Percentiles rank a stretch among this genome's conserved stretches.
Evolutionary conservation across 495 filamentous ascomycete species (phyloP).

Genomic region (Aspergillus panamensis): DNA sequence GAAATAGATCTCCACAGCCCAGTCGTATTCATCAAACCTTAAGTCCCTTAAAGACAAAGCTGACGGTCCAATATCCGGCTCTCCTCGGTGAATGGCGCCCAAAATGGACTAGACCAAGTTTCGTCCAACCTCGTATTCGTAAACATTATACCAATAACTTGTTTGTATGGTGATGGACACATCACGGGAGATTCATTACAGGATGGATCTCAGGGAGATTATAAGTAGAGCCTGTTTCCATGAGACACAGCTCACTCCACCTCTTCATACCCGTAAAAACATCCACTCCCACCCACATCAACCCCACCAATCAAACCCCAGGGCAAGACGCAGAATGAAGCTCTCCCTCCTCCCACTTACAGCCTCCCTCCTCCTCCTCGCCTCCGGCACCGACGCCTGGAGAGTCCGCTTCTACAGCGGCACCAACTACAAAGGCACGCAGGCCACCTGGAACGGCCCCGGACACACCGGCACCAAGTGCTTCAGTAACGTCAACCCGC

Average conservation of each 20-base stretch:
- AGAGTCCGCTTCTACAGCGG: not conserved
- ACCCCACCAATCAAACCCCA: not conserved
- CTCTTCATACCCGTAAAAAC: too few relatives aligned
- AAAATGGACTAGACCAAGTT: not conserved
- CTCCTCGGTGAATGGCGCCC: not conserved
- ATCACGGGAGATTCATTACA: not conserved
- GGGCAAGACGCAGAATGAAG: not conserved
- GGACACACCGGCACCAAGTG: not conserved
- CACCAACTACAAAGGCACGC: not conserved
- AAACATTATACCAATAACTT: not conserved
- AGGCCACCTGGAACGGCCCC: not conserved
- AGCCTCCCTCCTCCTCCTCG: not conserved
- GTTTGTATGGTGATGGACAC: not conserved
- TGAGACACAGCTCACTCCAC: too few relatives aligned
- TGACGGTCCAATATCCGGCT: too few relatives aligned
- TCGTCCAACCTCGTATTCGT: not conserved
- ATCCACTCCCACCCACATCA: not conserved
- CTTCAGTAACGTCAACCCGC: slow-evolving; percentile 1
- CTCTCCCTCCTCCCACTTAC: not conserved
- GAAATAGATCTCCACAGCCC: too few relatives aligned
- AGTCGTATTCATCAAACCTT: too few relatives aligned
- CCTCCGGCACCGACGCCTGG: not conserved
- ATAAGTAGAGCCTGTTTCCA: too few relatives aligned
- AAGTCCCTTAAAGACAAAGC: too few relatives aligned
- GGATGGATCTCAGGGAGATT: not conserved